phyloP scores from a whole-genome alignment of 352 stramenopile species.

The Peronosclerospora sorghi region DNA sequence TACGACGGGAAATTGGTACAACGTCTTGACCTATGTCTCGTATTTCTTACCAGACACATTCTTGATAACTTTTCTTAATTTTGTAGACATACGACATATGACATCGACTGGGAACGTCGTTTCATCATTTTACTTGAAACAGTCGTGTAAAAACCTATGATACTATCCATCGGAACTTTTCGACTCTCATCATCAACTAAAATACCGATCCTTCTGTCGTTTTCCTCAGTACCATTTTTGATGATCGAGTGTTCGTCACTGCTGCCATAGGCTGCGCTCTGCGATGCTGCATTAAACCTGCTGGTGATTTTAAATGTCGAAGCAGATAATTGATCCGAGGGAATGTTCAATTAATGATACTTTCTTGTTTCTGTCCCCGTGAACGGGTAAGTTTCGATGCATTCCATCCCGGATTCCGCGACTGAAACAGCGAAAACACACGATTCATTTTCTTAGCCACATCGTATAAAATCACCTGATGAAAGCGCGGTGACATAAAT shows the following conservation, averaged over 20 bases:
- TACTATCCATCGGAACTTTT: constrained; percentile 6
- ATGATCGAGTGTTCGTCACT: constrained; percentile 19
- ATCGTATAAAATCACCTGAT: constrained; percentile 87
- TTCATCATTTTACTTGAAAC: constrained; percentile 19
- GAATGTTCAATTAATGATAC: constrained; percentile 84
- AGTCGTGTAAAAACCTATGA: constrained; percentile 24
- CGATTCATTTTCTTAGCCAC: constrained; percentile 88
- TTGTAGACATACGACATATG: constrained; percentile 17
- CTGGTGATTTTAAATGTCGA: constrained; percentile 84
- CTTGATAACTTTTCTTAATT: constrained; percentile 8
- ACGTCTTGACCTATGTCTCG: background rate
- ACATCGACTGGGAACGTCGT: constrained; percentile 30
- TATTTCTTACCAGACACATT: constrained; percentile 3
- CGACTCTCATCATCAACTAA: constrained; percentile 8
- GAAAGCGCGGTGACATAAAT: constrained; percentile 88
- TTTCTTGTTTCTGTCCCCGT: constrained; percentile 35
- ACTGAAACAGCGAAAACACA: constrained; percentile 67
- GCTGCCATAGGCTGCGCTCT: constrained; percentile 21
- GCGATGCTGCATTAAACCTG: constrained; percentile 28
- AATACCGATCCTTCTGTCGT: constrained; percentile 8
- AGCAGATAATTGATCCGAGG: constrained; percentile 87
- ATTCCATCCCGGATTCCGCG: constrained; percentile 43
- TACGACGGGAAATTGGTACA: constrained; percentile 4
- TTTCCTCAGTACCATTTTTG: constrained; percentile 11
- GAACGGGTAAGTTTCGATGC: constrained; percentile 2